phyloP scores from a whole-genome alignment of 2,329 filamentous ascomycete species.

The Thelonectria rubi region DNA sequence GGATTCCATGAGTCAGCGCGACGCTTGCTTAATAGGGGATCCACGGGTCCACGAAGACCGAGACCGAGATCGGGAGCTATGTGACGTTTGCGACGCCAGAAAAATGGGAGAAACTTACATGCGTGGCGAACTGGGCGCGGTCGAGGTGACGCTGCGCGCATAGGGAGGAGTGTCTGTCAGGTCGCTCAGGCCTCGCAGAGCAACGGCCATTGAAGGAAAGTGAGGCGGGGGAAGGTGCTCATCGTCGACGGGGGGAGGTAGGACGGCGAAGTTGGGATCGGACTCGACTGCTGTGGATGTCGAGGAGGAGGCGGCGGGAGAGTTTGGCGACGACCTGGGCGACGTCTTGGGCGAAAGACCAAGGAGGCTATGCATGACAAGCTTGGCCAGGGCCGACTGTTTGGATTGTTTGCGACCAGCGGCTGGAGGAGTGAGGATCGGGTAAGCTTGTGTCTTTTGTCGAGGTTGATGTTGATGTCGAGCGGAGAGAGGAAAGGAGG shows the following conservation, averaged over 20 bases:
- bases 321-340: constrained; percentile 42
- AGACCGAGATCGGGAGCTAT: constrained; percentile 36
- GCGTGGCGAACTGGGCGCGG: constrained; percentile 66
- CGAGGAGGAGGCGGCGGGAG: constrained; percentile 41
- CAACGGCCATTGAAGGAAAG: constrained; percentile 52
- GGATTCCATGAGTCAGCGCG: constrained; percentile 37
- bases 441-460: constrained; percentile 29
- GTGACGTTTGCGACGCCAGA: constrained; percentile 29
- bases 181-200: constrained; percentile 54
- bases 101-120: constrained; percentile 56
- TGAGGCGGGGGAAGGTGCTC: constrained; percentile 43
- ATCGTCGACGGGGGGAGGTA: constrained; percentile 49
- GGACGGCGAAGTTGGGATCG: constrained; percentile 46
- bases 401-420: constrained; percentile 50
- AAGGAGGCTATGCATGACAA: constrained; percentile 57
- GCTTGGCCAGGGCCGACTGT: constrained; percentile 54
- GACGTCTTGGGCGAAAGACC: constrained; percentile 43
- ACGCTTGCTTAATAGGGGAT: constrained; percentile 28
- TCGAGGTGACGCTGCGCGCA: constrained; percentile 65
- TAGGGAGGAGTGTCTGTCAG: constrained; percentile 64
- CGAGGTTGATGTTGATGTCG: constrained; percentile 22
- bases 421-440: constrained; percentile 37
- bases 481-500: constrained; percentile 17
- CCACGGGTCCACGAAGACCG: constrained; percentile 35
- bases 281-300: constrained; percentile 45